Percentiles rank a stretch among this genome's conserved stretches.
Conservation (phyloP, 2,329 filamentous ascomycete genomes). For the Ascochyta clinopodiicola region DNA sequence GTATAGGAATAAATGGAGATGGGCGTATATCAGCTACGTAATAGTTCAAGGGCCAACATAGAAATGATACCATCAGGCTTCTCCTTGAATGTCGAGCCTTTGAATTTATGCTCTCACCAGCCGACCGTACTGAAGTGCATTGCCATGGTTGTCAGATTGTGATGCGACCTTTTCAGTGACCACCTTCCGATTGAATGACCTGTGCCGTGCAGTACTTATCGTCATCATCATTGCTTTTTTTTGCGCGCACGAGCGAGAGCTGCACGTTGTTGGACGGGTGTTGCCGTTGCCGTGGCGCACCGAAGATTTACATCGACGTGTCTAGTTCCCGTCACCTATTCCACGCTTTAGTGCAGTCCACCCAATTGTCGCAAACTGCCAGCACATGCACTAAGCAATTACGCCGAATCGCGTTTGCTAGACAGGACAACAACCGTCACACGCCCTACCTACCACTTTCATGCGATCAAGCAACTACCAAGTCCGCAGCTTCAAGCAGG, state of each 20-base stretch:
- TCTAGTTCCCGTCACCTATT: constrained; percentile 21
- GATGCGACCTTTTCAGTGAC: constrained; percentile 2
- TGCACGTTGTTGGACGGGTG: constrained; percentile 2
- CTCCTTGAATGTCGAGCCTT: constrained; percentile 14
- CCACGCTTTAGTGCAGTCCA: constrained; percentile 4
- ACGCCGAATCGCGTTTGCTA: background rate
- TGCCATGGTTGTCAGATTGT: background rate
- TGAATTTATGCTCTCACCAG: constrained; percentile 4
- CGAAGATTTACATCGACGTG: constrained; percentile 23
- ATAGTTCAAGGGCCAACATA: constrained; percentile 17
- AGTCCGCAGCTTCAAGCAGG: background rate
- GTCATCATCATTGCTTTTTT: background rate
- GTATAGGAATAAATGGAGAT: constrained; percentile 4
- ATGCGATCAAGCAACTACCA: background rate
- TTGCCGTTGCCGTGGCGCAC: constrained; percentile 8
- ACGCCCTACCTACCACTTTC: background rate
- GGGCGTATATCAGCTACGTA: constrained; percentile 15
- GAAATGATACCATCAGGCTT: constrained; percentile 32
- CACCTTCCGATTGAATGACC: constrained; percentile 10
- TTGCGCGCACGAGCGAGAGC: background rate
- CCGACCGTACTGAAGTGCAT: constrained; percentile 4
- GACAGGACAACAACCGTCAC: background rate
- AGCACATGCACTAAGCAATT: constrained; percentile 5
- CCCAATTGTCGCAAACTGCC: background rate
- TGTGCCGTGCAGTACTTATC: constrained; percentile 4